phyloP scores from a whole-genome alignment of 2,329 filamentous ascomycete species.

The Phoma sp. region DNA sequence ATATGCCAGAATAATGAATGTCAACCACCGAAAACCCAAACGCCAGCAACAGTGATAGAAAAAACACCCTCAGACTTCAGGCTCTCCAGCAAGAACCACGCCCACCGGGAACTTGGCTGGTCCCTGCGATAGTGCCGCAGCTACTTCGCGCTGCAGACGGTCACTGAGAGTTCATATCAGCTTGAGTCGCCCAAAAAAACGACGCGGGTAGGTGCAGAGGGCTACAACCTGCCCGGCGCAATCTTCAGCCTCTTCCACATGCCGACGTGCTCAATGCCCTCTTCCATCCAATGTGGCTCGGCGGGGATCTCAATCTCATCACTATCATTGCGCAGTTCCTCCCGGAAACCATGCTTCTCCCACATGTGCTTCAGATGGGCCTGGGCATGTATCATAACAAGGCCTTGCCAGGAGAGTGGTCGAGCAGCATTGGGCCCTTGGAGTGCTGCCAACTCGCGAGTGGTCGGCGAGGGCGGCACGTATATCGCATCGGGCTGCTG shows the following conservation, averaged over 20 bases:
- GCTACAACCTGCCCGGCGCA: conserved; percentile 30
- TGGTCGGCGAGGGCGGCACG: conserved; percentile 46
- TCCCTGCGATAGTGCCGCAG: conserved; percentile 2
- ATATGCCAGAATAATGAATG: conserved; percentile 9
- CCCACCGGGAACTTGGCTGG: conserved; percentile 7
- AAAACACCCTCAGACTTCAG: background rate
- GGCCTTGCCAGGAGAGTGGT: conserved; percentile 68
- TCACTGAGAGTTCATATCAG: background rate
- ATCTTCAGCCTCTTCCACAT: conserved; percentile 70
- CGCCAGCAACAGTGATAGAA: background rate
- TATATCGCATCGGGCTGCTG: conserved; percentile 60
- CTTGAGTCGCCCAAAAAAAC: background rate
- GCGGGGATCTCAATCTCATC: conserved; percentile 39
- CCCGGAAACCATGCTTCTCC: conserved; percentile 74
- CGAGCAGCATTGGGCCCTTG: conserved; percentile 49
- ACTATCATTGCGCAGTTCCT: conserved; percentile 69
- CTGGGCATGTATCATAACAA: conserved; percentile 83
- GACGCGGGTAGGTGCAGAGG: background rate
- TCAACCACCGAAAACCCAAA: background rate
- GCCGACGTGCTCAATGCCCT: conserved; percentile 82
- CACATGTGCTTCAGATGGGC: conserved; percentile 68
- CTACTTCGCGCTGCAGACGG: conserved; percentile 4
- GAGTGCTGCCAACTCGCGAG: conserved; percentile 52
- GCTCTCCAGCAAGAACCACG: background rate
- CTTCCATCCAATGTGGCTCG: conserved; percentile 71